A percentile compares a stretch with the other conserved stretches of the same genome.
Conservation (phyloP, 2,329 filamentous ascomycete species). For the Fusarium graminum region DNA sequence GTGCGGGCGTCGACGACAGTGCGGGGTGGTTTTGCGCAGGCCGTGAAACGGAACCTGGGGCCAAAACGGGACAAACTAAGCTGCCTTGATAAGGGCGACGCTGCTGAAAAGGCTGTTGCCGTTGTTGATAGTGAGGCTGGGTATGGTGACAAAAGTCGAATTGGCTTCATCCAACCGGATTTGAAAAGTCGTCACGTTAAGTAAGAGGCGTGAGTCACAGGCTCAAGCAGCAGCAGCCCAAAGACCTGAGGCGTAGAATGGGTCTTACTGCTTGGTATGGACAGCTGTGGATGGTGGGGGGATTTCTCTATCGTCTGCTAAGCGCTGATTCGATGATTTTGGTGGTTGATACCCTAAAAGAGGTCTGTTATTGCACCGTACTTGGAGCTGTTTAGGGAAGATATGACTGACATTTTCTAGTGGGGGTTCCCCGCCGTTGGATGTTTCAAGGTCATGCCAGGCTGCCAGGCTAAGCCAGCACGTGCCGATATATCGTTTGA, state of each 20-base stretch:
- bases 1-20: conserved; percentile 43
- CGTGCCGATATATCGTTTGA: conserved; percentile 1
- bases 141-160: conserved; percentile 42
- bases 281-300: conserved; percentile 45
- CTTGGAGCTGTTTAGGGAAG: conserved; percentile 14
- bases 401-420: conserved; percentile 24
- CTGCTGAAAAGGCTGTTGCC: conserved; percentile 24
- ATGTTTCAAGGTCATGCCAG: background rate
- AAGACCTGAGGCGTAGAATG: conserved; percentile 17
- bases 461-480: background rate
- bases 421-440: conserved; percentile 7
- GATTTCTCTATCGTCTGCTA: conserved; percentile 31
- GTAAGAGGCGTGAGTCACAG: conserved; percentile 49
- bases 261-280: conserved; percentile 31
- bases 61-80: conserved; percentile 33
- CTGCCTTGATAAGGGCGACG: conserved; percentile 37
- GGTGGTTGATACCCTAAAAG: conserved; percentile 42
- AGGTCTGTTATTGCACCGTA: conserved; percentile 2
- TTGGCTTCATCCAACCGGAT: conserved; percentile 50
- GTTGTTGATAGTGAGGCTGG: conserved; percentile 29
- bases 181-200: conserved; percentile 32
- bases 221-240: conserved; percentile 34
- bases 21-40: conserved; percentile 45
- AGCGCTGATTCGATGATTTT: conserved; percentile 45
- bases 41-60: conserved; percentile 41